Evolutionary conservation across 1,284 basidiomycete species (phyloP), one percentile per base, ranked within the genome.

Genomic region (Moniliophthora roreri): DNA sequence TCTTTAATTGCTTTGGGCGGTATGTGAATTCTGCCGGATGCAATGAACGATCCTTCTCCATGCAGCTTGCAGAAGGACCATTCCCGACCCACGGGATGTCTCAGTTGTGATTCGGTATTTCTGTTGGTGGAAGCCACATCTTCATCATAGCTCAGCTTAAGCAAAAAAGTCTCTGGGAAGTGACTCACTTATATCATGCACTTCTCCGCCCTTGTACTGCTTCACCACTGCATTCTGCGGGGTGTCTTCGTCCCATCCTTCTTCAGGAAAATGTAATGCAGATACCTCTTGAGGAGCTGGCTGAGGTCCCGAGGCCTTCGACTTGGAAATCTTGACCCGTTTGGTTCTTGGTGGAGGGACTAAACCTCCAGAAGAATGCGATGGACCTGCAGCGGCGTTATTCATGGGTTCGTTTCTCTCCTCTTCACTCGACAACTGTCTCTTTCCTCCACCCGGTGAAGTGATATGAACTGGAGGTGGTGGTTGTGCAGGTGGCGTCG

Each of bases 161-260:
- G 23, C 35, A 23, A 2, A 48, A 13, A 23, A 8, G 15, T n/a
- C 11, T 32, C 6, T 6, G 34, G 34, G 6, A n/a, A 32, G 38
- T 11, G 13, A 51, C 57, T 41, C 51, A 58, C 57, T 51, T 37
- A 53, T 40, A 16, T 51, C 48, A 28, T 53, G 50, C 42, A 47
- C 48, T 13, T 35, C 23, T 37, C 51, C 54, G 23, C 51, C 50
- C 37, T 37, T 48, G 48, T 53, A 58, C 26, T 53, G 50, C 8
- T 55, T 20, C 21, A 58, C 57, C 46, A 48, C 52, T 3, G 53
- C 57, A 21, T 45, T 40, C 18, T 48, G 38, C 15, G 51, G 51
- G 15, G 57, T 58, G 16, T 38, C 21, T 20, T 44, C 57, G 35
- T 58, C 57, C 57, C 57, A 58, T n/a, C 53, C 57, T 34, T 51